Evolutionary conservation across 176 grass and related monocot species (phyloP).

Genomic region (maize (Zea mays)): DNA sequence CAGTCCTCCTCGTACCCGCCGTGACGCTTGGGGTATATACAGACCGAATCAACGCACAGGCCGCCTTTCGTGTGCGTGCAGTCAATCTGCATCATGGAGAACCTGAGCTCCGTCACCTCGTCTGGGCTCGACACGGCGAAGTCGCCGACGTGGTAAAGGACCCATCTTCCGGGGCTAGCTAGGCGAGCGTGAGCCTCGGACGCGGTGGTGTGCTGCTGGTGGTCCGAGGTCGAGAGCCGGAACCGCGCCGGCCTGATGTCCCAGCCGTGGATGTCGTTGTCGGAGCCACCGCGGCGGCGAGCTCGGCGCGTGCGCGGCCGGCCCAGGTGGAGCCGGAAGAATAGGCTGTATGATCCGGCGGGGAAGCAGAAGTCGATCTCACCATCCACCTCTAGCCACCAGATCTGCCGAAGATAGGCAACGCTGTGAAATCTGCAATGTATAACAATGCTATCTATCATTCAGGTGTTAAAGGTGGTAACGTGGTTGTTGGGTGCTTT

Average conservation of each 20-base stretch:
- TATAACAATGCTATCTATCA: background rate
- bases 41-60: slow-evolving; percentile 67
- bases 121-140: slow-evolving; percentile 48
- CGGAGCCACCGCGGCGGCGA: slow-evolving; percentile 41
- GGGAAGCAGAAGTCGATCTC: slow-evolving; percentile 76
- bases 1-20: slow-evolving; percentile 30
- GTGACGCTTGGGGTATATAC: slow-evolving; percentile 59
- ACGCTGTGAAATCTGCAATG: slow-evolving; percentile 62
- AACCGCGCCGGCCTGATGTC: slow-evolving; percentile 70
- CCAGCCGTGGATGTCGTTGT: slow-evolving; percentile 68
- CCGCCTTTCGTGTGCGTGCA: slow-evolving; percentile 85
- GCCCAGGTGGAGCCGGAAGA: slow-evolving; percentile 71
- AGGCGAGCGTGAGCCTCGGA: slow-evolving; percentile 44
- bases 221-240: slow-evolving; percentile 66
- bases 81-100: slow-evolving; percentile 89
- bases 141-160: slow-evolving; percentile 69
- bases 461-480: background rate
- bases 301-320: slow-evolving; percentile 42
- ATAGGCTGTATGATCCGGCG: slow-evolving; percentile 68
- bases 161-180: slow-evolving; percentile 50
- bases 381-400: slow-evolving; percentile 76
- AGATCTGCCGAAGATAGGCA: slow-evolving; percentile 85
- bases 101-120: slow-evolving; percentile 59
- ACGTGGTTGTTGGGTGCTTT: background rate
- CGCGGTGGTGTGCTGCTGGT: slow-evolving; percentile 32